Evolutionary conservation across 257 asterid species (phyloP), one percentile per base, ranked within the genome.

Genomic region (Lycium barbarum): DNA sequence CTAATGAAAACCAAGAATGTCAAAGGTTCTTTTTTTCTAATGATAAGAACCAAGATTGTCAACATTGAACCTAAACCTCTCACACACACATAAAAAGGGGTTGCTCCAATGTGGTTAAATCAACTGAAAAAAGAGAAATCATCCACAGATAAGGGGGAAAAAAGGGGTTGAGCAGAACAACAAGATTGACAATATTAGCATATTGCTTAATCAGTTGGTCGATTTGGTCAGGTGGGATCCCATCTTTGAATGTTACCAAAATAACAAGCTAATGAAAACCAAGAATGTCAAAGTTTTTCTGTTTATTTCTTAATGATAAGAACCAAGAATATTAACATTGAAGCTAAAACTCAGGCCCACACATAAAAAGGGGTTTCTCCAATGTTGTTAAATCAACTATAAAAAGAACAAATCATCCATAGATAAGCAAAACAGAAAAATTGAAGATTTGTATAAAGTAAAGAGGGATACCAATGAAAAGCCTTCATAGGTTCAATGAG

Each of bases 111-210:
- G 33, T 26, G 0, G 33, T 26, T 26, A 26, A 71, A 9, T 71
- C 14, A 18, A 71, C 18, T 18, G 4, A 45, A 71, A 71, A 71
- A 15, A 40, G 4, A 58, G 9, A 18, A 17, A 71, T 11, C 35
- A 40, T 0, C 55, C 35, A 40, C 55, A 40, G 17, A 71, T 70
- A 1, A 40, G 35, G 79, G 0, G 2, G 38, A 26, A 26, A 26
- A 26, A 26, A 26, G 33, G 33, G 33, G 33, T 26, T 26, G 33
- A 26, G 33, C 33, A 26, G 33, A 26, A 26, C 89, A 65, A 95
- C 84, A 58, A 89, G 96, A 89, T 93, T 90, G 81, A 95, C 97
- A 63, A 93, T 96, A 36, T 93, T 93, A 57, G 98, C 98, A 85
- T 91, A 93, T 15, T 85, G 88, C 84, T 91, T 93, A 84, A 89